Evolutionary conservation across 371 early-diverging fungal species (phyloP), one percentile per base, ranked within the genome.

Genomic region (Zychaea mexicana): DNA sequence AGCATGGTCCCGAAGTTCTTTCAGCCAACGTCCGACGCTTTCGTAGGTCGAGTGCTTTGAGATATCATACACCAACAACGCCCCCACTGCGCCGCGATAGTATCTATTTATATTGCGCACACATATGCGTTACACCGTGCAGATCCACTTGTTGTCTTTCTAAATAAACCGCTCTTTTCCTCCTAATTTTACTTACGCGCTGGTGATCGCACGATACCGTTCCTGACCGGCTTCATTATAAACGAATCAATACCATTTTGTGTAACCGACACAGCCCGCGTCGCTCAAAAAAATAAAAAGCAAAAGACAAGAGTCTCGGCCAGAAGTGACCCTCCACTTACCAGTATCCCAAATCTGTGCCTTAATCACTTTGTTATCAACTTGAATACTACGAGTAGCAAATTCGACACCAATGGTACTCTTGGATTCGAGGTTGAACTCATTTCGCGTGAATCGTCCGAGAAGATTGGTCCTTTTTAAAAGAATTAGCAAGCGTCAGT

Each of bases 331-430:
- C 15, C 9, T 58, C 6, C 17, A 32, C 45, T 62, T 79, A 86
- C 89, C 90, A 64, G 82, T 81, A 72, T 81, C 99, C 99, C 99
- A 99, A 70, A 99, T 99, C 79, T 99, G 99, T 46, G 99, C 98
- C 80, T 99, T 99, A 67, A 99, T 95, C 24, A 92, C 94, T 77
- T 97, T 95, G 61, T 89, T 88, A 68, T 98, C 97, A 22, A 99
- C 96, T 73, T 97, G 93, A 75, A 99, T 96, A 78, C 90, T 93
- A 60, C 97, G 89, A 52, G 99, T 99, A 36, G 98, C 99, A 85
- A 99, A 99, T 76, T 99, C 98, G 32, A 99, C 99, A 66, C 99
- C 99, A 68, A 99, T 99, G 61, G 99, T 99, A 24, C 99, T 96
- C 79, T 98, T 98, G 59, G 98, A 95, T 68, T 97, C 97, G 66